phyloP scores from a whole-genome alignment of 192 early-diverging fungal species.

The Umbelopsis sp. region DNA sequence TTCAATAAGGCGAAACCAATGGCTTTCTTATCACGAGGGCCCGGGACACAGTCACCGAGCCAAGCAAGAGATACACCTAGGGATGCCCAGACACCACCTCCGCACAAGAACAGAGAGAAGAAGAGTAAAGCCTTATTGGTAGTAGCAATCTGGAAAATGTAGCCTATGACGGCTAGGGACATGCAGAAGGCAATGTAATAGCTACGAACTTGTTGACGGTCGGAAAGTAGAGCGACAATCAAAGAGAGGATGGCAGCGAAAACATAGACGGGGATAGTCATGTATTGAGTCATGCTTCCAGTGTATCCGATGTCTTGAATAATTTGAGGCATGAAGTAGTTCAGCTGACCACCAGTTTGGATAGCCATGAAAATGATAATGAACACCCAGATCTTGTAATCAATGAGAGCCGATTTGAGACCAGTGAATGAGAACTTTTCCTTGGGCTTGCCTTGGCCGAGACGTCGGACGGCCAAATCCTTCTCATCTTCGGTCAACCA shows the following conservation, averaged over 20 bases:
- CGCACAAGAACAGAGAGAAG: conserved; percentile 30
- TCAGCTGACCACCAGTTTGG: conserved; percentile 40
- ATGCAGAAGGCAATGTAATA: conserved; percentile 23
- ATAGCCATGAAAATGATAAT: conserved; percentile 43
- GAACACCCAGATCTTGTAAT: conserved; percentile 33
- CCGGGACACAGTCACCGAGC: conserved; percentile 28
- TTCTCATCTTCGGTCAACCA: conserved; percentile 31
- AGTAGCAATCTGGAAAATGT: conserved; percentile 23
- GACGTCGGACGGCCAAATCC: conserved; percentile 25
- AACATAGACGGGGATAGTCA: conserved; percentile 30
- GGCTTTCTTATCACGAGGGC: conserved; percentile 26
- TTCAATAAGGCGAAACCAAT: conserved; percentile 27
- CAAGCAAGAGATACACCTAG: conserved; percentile 29
- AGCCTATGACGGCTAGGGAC: conserved; percentile 18
- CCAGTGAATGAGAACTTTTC: conserved; percentile 25
- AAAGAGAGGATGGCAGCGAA: conserved; percentile 26
- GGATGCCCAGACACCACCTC: conserved; percentile 31
- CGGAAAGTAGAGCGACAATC: conserved; percentile 23
- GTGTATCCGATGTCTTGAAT: conserved; percentile 28
- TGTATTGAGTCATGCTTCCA: conserved; percentile 27
- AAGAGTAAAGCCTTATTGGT: conserved; percentile 20
- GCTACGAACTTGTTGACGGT: conserved; percentile 24
- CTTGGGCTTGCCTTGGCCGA: conserved; percentile 29
- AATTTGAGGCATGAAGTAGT: conserved; percentile 25
- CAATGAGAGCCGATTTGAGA: conserved; percentile 19